Evolutionary conservation across 2,329 filamentous ascomycete genomes (phyloP).

Genomic region (Helotiales sp.): DNA sequence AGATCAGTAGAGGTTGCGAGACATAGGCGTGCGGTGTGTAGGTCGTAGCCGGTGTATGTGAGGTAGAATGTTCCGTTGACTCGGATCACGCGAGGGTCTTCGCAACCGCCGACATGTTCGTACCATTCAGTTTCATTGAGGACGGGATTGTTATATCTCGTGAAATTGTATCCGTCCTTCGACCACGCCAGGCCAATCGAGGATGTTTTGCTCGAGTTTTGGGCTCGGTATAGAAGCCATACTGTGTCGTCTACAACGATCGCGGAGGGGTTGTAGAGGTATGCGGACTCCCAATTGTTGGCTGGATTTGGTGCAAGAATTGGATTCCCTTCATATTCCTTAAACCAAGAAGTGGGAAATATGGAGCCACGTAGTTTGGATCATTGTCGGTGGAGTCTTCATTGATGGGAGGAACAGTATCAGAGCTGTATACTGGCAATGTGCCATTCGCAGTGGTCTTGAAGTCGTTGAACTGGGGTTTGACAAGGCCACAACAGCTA

Average conservation of each 20-base stretch:
- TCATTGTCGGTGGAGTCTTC: constrained; percentile 17
- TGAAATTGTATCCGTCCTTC: constrained; percentile 37
- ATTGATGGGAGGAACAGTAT: constrained; percentile 11
- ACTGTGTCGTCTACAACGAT: constrained; percentile 34
- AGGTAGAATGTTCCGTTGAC: constrained; percentile 40
- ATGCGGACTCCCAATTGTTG: constrained; percentile 32
- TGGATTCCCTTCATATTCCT: constrained; percentile 24
- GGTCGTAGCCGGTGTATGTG: constrained; percentile 39
- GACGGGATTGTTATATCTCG: constrained; percentile 35
- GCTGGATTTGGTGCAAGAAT: constrained; percentile 24
- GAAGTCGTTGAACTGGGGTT: constrained; percentile 1
- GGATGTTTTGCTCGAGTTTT: constrained; percentile 35
- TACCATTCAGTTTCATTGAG: constrained; percentile 36
- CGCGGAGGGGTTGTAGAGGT: constrained; percentile 33
- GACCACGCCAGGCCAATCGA: constrained; percentile 40
- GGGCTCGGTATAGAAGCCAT: constrained; percentile 39
- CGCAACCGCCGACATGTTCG: constrained; percentile 36
- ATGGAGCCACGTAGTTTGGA: constrained; percentile 18
- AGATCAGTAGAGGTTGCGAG: constrained; percentile 39
- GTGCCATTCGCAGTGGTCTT: constrained; percentile 4
- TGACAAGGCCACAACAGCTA: neutral
- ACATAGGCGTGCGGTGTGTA: constrained; percentile 35
- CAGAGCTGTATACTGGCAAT: constrained; percentile 7
- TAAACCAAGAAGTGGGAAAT: constrained; percentile 25
- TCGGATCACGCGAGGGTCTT: constrained; percentile 39